Evolutionary conservation across 148 eudicot genomes (phyloP), one percentile per base, ranked within the genome.

Genomic region (Beta vulgaris): DNA sequence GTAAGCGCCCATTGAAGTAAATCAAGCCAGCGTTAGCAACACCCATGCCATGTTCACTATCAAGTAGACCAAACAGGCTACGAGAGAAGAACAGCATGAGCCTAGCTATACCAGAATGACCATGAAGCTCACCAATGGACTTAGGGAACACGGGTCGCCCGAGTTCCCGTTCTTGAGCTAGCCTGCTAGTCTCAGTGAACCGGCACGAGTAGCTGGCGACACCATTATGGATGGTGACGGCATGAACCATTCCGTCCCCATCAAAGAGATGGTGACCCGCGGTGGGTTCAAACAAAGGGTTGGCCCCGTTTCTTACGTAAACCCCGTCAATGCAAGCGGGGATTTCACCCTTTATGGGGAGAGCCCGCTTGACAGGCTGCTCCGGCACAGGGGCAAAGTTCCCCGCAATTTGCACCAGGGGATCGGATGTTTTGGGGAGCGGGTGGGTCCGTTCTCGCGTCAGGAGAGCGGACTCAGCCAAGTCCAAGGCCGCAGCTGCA

Each of bases 161-260:
- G 23, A 87, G 44, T 7, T 71, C 74, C 3, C 80, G 73, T 51
- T 91, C 97, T 44, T 91, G 97, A 21, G 71, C 73, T 25, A 91
- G 71, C 42, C 97, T 74, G 39, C 80, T 75, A 0, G 97, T 91
- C 54, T 90, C 85, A 0, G 92, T 90, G 76, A 90, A 92, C 53
- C 97, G 82, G 75, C 97, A 92, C 0, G 97, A 83, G 69, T 92
- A 92, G 68, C 86, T 82, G 0, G 82, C 92, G 0, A 82, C 65
- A 14, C 79, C 84, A 19, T 77, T 55, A 15, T 51, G 68, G 73
- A 92, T 73, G 1, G 46, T 73, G 16, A 92, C 92, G 0, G 97
- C 89, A 44, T 92, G 94, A 36, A 88, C 73, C 97, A 92, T 92
- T 19, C 97, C 94, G 44, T 92, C 97, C 1, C 97, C 97, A 73